These are phyloP conservation scores for Russula sp. DNA, from an alignment of 768 basidiomycete genomes.

Conservation along the genomic window DNA sequence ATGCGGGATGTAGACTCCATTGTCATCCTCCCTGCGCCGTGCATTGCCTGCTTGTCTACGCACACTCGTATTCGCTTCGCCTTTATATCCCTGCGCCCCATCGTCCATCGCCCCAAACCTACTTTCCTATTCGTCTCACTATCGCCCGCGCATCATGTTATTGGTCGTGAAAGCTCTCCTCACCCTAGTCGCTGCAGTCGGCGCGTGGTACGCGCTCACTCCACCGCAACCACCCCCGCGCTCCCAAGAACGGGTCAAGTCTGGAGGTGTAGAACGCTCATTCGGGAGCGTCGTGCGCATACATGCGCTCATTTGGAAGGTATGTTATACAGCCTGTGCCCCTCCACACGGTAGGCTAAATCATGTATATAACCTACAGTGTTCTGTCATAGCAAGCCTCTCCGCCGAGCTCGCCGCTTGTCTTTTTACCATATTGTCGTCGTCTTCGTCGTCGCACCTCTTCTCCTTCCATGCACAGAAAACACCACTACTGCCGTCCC, in stretches of 20 bases:
- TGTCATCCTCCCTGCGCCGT: background rate
- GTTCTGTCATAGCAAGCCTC: slow-evolving; percentile 22
- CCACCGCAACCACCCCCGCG: slow-evolving; percentile 27
- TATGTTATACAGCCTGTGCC: background rate
- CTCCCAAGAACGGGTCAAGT: slow-evolving; percentile 16
- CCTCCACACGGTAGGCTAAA: background rate
- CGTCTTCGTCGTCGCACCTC: background rate
- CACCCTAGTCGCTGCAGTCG: slow-evolving; percentile 2
- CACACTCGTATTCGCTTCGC: background rate
- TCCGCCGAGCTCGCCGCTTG: slow-evolving; percentile 14
- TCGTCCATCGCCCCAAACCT: background rate
- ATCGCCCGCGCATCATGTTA: slow-evolving; percentile 10
- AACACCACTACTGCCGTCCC: background rate
- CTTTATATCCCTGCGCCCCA: too few relatives aligned
- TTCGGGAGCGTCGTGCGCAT: slow-evolving; percentile 26
- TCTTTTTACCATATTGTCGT: background rate
- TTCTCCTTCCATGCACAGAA: background rate
- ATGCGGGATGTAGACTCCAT: background rate
- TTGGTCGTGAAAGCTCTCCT: slow-evolving; percentile 20
- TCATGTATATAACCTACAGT: background rate
- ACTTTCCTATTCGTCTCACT: background rate
- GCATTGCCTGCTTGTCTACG: too few relatives aligned
- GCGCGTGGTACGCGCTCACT: slow-evolving; percentile 27
- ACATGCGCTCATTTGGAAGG: slow-evolving; percentile 30
- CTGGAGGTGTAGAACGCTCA: slow-evolving; percentile 23